Evolutionary conservation across 2,329 filamentous ascomycete genomes (phyloP), one percentile per base, ranked within the genome.

Genomic region (Knoxdaviesia proteae): DNA sequence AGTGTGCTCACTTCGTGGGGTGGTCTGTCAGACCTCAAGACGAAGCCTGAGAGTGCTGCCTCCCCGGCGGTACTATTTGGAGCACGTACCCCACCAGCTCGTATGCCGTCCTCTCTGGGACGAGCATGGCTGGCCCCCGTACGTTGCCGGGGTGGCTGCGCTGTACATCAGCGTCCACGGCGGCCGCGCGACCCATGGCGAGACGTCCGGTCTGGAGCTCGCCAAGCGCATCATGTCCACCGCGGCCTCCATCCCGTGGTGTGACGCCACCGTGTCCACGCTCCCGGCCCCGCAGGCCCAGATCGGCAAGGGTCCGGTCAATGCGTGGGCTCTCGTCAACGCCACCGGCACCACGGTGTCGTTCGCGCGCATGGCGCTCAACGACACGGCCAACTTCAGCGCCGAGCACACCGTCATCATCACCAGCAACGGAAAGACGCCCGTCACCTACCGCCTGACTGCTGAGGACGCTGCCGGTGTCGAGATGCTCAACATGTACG

Each of bases 61-160:
- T 3, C 0, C 67, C 67, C 1, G 67, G 68, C 9, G 61, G 60
- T 41, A 55, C 61, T 32, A 68, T 74, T 39, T 56, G 67, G 42
- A 69, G 64, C 38, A 71, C 68, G 2, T 63, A 61, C 39, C 58
- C 62, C 2, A 53, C 61, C 30, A 56, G 56, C 31, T 48, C 46
- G 7, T 74, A 68, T 47, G 60, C 59, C 9, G 55, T 65, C 6
- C 55, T 67, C 42, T 65, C 61, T 38, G 70, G 70, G 38, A 74
- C 71, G 0, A 71, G 67, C 1, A 73, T 74, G 69, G 63, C 69
- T 1, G 63, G 63, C 5, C 69, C 69, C 0, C 69, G 69, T 44
- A 57, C 69, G 29, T 20, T 20, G 20, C 20, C 20, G 20, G 20
- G 2, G 20, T 66, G 68, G 34, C 69, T 4, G 64, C 63, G 5